A percentile compares a stretch with the other conserved stretches of the same genome.
Conservation (phyloP, 495 filamentous ascomycete genomes). For the Aspergillus nanangensis region DNA sequence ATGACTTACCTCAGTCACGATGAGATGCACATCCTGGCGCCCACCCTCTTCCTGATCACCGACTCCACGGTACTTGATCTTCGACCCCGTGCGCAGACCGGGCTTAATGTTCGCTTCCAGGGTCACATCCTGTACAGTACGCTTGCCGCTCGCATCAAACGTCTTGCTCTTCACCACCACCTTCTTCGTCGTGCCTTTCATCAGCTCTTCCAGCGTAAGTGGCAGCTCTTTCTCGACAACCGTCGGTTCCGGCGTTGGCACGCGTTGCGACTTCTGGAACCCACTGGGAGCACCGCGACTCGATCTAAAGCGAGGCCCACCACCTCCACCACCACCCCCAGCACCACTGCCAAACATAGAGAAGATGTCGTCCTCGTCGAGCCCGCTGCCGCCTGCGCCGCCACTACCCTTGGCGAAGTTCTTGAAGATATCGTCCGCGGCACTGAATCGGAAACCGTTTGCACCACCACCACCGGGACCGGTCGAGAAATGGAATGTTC, state of each 20-base stretch:
- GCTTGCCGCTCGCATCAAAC: constrained; percentile 78
- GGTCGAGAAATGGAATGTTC: constrained; percentile 74
- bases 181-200: constrained; percentile 81
- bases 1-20: constrained; percentile 79
- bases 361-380: constrained; percentile 54
- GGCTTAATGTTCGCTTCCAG: constrained; percentile 92
- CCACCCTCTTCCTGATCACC: constrained; percentile 97
- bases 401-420: constrained; percentile 63
- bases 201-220: constrained; percentile 83
- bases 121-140: constrained; percentile 80
- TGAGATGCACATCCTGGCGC: constrained; percentile 93
- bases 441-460: constrained; percentile 71
- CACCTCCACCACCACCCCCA: constrained; percentile 37
- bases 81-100: constrained; percentile 90
- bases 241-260: constrained; percentile 77
- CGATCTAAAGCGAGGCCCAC: constrained; percentile 29
- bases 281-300: constrained; percentile 30
- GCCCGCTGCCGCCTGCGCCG: constrained; percentile 44
- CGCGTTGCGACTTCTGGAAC: constrained; percentile 44
- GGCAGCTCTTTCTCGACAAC: constrained; percentile 81
- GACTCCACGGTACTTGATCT: constrained; percentile 94
- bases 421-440: constrained; percentile 78
- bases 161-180: constrained; percentile 96
- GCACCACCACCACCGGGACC: constrained; percentile 43
- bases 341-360: constrained; percentile 39